Conservation (phyloP, 352 stramenopile species). For the Phytophthora lateralis region DNA sequence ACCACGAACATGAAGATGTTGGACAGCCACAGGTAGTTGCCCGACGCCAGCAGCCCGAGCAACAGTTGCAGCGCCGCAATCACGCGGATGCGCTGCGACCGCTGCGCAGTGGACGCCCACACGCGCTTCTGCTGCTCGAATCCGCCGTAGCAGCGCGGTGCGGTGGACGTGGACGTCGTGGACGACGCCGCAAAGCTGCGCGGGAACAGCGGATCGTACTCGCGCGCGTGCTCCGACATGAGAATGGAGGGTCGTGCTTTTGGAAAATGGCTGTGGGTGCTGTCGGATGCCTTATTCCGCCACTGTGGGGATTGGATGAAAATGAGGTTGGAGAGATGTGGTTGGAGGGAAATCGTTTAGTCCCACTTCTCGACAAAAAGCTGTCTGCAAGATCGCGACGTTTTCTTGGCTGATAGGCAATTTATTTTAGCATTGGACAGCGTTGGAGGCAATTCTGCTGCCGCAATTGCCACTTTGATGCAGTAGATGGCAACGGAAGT, state of each 20-base stretch:
- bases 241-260: slow-evolving; percentile 18
- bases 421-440: too few species aligned
- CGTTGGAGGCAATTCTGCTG: too few species aligned
- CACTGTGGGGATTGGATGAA: neutral
- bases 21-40: slow-evolving; percentile 78
- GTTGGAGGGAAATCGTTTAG: neutral
- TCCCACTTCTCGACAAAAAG: neutral
- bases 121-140: slow-evolving; percentile 83
- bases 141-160: slow-evolving; percentile 60
- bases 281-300: neutral
- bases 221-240: slow-evolving; percentile 32
- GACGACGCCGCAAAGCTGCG: slow-evolving; percentile 41
- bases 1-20: slow-evolving; percentile 81
- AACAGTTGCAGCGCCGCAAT: slow-evolving; percentile 67
- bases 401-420: too few species aligned
- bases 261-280: neutral
- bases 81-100: slow-evolving; percentile 70
- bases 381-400: neutral
- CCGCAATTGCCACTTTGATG: too few species aligned
- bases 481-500: too few species aligned
- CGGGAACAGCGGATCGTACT: slow-evolving; percentile 46
- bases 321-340: neutral
- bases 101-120: slow-evolving; percentile 64
- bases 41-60: slow-evolving; percentile 57
- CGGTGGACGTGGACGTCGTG: slow-evolving; percentile 42